Conservation (phyloP, 495 filamentous ascomycete species). For the Apiosordaria backusii region DNA sequence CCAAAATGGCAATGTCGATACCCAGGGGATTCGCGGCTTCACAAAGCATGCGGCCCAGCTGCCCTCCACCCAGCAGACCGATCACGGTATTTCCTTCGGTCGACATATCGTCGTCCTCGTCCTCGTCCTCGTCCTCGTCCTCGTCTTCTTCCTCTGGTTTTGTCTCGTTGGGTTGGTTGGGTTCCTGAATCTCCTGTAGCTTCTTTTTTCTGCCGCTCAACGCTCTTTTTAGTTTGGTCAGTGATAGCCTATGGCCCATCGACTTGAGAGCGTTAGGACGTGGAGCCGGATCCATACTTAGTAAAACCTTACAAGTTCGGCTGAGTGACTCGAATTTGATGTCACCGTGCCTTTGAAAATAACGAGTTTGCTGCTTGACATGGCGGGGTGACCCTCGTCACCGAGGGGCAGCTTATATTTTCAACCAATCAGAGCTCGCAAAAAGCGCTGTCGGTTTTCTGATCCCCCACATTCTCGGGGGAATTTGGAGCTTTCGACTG, state of each 20-base stretch:
- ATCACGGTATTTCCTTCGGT: constrained; percentile 34
- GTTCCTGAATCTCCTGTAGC: not conserved
- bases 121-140: not conserved
- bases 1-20: constrained; percentile 75
- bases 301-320: constrained; percentile 1
- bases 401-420: not conserved
- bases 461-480: constrained; percentile 3
- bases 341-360: not conserved
- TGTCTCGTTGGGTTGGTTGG: not conserved
- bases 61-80: constrained; percentile 56
- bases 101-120: constrained; percentile 20
- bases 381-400: constrained; percentile 9
- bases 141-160: constrained; percentile 1
- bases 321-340: constrained; percentile 7
- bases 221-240: not conserved
- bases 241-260: not conserved
- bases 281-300: not conserved
- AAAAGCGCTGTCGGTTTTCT: not conserved
- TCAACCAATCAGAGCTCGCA: constrained; percentile 12
- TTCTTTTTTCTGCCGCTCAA: constrained; percentile 2
- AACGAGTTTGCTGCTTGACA: constrained; percentile 3
- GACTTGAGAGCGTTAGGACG: constrained; percentile 1
- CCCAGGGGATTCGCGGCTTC: constrained; percentile 85
- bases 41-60: constrained; percentile 92
- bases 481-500: not conserved